Evolutionary conservation across 129 eudicot genomes (phyloP).

Genomic region (Scalesia atractyloides): DNA sequence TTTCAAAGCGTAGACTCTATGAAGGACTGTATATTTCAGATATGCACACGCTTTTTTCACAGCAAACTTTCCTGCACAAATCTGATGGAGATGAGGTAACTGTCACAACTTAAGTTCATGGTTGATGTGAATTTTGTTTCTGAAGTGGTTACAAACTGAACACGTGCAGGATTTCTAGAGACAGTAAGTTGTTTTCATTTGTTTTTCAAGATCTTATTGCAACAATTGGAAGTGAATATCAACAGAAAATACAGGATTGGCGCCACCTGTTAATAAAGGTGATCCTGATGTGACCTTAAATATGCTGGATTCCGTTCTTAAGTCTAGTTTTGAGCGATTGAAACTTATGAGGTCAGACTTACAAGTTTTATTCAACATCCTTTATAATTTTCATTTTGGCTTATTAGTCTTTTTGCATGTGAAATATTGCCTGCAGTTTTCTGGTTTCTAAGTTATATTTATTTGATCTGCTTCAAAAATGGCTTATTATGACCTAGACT

Average conservation of each 20-base stretch:
- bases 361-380: neutral
- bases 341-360: conserved; percentile 60
- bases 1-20: conserved; percentile 41
- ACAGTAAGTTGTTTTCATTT: conserved; percentile 21
- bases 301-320: conserved; percentile 66
- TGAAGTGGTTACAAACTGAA: neutral
- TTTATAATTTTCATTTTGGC: conserved; percentile 3
- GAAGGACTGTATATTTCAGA: conserved; percentile 36
- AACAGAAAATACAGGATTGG: conserved; percentile 31
- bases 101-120: neutral
- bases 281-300: conserved; percentile 49
- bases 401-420: neutral
- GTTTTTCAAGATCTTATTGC: conserved; percentile 37
- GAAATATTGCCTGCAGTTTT: neutral
- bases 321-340: conserved; percentile 63
- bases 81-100: conserved; percentile 45
- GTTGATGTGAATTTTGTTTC: conserved; percentile 2
- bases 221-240: conserved; percentile 33
- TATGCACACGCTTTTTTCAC: conserved; percentile 16
- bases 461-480: neutral
- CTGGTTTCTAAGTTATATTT: conserved; percentile 1
- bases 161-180: conserved; percentile 28
- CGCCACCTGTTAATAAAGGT: conserved; percentile 32
- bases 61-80: conserved; percentile 26
- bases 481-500: neutral